A percentile compares a stretch with the other conserved stretches of the same genome.
Evolutionary conservation across 768 basidiomycete species (phyloP).

Genomic region (Lepiota brunneoincarnata): DNA sequence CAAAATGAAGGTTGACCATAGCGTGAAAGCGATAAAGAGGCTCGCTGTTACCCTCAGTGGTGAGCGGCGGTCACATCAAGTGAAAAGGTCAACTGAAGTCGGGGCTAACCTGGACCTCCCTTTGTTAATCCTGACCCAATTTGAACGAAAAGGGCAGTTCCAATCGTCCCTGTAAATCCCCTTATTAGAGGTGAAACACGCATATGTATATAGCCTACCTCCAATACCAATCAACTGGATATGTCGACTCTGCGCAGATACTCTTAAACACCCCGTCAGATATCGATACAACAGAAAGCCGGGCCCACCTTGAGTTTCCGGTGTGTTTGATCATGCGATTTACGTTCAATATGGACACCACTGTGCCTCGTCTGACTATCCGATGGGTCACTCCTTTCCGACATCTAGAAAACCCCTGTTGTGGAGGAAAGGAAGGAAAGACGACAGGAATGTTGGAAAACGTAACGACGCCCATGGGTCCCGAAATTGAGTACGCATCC

Average conservation of each 20-base stretch:
- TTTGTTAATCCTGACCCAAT: slow-evolving; percentile 58
- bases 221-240: slow-evolving; percentile 53
- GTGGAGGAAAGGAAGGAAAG: background rate
- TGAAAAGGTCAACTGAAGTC: slow-evolving; percentile 28
- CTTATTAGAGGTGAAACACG: slow-evolving; percentile 2
- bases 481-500: no score
- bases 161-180: slow-evolving; percentile 53
- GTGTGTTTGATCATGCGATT: slow-evolving; percentile 30
- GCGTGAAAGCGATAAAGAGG: slow-evolving; percentile 46
- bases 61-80: slow-evolving; percentile 5
- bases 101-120: slow-evolving; percentile 57
- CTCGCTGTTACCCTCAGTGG: slow-evolving; percentile 29
- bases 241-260: slow-evolving; percentile 38
- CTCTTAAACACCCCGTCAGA: background rate
- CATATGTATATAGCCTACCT: slow-evolving; percentile 24
- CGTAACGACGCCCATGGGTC: no score
- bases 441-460: background rate
- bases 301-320: slow-evolving; percentile 38
- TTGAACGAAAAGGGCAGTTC: slow-evolving; percentile 73
- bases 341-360: background rate
- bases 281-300: background rate
- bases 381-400: background rate
- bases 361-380: background rate
- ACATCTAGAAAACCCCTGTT: background rate
- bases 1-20: slow-evolving; percentile 49